Evolutionary conservation across 78 protist species (phyloP), one percentile per base, ranked within the genome.

Genomic region (Chrysochromulina tobinii): DNA sequence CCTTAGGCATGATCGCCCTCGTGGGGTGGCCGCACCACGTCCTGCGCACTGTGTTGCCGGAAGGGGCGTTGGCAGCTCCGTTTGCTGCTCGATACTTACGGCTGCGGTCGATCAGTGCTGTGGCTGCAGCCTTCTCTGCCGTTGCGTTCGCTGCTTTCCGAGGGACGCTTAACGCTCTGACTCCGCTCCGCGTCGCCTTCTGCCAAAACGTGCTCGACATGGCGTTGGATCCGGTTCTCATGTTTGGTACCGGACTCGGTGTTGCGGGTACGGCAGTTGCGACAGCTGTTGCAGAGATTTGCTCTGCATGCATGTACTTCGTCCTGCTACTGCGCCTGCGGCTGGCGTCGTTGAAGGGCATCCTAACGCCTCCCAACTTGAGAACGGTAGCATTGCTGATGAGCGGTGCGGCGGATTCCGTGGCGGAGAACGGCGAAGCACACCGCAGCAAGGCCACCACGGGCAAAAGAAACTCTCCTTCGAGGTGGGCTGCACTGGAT

Each of bases 261-360:
- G 85, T 77, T 15, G 85, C 85, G 5, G 85, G 85, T 8, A 59
- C 85, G 15, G 85, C 54, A 6, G 9, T 77, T 18, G 85, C 85
- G n/a, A 77, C 85, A 7, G 57, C 85, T 4, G n/a, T 53, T 12
- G 55, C 85, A 3, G 85, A 77, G 27, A 38, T 77, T 12, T n/a
- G 3, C 25, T 77, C 85, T 18, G 55, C 25, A 0, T 57, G 18
- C n/a, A n/a, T 77, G 54, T 77, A 38, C 85, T 0, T 77, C 50
- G 23, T 14, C 48, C 85, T 77, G 7, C 59, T 77, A 17, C 61
- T 77, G 25, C 55, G 58, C 48, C 55, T 25, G 61, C 3, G 17
- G 6, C 6, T 77, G 38, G 61, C 27, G 38, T 1, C 14, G 57
- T 75, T 8, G 58, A 1, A 2, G 23, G 25, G 6, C 57, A 1